Base-by-base conservation (phyloP, 768 basidiomycete genomes). In the Serendipita sp. region DNA sequence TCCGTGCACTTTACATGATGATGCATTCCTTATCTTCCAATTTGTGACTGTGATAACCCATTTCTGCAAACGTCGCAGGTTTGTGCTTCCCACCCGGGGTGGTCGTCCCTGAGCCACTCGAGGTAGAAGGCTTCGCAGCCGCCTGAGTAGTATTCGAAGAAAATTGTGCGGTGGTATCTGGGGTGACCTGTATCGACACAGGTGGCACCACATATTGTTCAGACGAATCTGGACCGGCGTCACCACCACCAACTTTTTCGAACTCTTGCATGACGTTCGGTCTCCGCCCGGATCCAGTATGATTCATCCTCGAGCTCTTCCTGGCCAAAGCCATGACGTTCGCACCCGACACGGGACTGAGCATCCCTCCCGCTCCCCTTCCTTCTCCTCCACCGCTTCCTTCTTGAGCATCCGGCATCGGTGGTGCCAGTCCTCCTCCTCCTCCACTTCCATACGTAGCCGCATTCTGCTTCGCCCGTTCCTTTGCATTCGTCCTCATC, bases 61-160 rank as follows among this genome's bases (percentile, higher is more conserved):
- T 93, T 78, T 95, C 92, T 24, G 86, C 88, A 75, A 96, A 94
- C 48, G 92, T 93, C 70, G 85, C 79, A 1, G 88, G 82, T 1
- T 84, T 80, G 63, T 75, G 75, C 62, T 65, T 66, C 16, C 70
- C 68, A 2, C 68, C 67, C n/a, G 68, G 68, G 13, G 63, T 64
- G 5, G 63, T 67, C 24, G 67, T 63, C 24, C 24, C 24, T 24
- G 24, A 24, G 24, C 24, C 24, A 2, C 65, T 46, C 53, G 18
- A 32, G 2, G 37, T 1, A 32, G 35, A 37, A 54, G 38, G 64
- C 41, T 30, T 38, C 18, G 65, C 15, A 1, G 63, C 16, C 7
- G 47, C 51, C 4, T 51, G 37, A 28, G 58, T 46, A 11, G 41
- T 63, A 15, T 46, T 15, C 1, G 67, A 46, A 30, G 48, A 45